These are phyloP conservation scores for Pythium folliculosum DNA, from an alignment of 352 stramenopile species.

Conservation along the genomic window DNA sequence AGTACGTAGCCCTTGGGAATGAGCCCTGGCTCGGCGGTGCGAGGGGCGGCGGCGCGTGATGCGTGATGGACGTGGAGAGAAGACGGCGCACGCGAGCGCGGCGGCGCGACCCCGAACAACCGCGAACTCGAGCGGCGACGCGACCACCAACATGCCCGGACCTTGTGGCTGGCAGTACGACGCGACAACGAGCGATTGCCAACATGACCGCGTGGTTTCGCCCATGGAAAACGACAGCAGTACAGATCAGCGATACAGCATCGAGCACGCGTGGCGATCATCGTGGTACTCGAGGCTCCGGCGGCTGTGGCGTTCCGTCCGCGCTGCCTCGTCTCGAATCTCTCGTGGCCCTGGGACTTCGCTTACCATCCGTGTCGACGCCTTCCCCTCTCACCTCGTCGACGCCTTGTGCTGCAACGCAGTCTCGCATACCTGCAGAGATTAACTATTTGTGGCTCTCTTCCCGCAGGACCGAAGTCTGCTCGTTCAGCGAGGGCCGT, in stretches of 20 bases:
- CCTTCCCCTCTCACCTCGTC: not conserved
- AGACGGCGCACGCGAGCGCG: not conserved
- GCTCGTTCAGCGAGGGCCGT: slow-evolving; percentile 88
- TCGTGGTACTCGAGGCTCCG: too few relatives aligned
- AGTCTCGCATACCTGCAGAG: not conserved
- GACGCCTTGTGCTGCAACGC: not conserved
- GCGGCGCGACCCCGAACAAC: too few relatives aligned
- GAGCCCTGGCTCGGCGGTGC: not conserved
- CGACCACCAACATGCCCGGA: not conserved
- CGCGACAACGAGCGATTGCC: too few relatives aligned
- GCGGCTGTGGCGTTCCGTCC: too few relatives aligned
- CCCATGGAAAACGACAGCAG: too few relatives aligned
- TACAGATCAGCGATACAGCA: too few relatives aligned
- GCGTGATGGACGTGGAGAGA: not conserved
- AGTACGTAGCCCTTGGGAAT: slow-evolving; percentile 57
- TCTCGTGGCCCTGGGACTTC: too few relatives aligned
- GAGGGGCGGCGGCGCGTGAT: not conserved
- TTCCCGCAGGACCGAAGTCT: slow-evolving; percentile 82
- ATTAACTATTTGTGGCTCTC: slow-evolving; percentile 2
- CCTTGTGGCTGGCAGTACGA: too few relatives aligned
- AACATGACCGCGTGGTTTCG: too few relatives aligned
- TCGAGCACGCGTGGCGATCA: too few relatives aligned
- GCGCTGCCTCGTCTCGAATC: too few relatives aligned
- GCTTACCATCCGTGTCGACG: too few relatives aligned
- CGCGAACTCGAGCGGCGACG: not conserved